Conservation (phyloP, 2,329 filamentous ascomycete genomes). For the Penicillium sp. region DNA sequence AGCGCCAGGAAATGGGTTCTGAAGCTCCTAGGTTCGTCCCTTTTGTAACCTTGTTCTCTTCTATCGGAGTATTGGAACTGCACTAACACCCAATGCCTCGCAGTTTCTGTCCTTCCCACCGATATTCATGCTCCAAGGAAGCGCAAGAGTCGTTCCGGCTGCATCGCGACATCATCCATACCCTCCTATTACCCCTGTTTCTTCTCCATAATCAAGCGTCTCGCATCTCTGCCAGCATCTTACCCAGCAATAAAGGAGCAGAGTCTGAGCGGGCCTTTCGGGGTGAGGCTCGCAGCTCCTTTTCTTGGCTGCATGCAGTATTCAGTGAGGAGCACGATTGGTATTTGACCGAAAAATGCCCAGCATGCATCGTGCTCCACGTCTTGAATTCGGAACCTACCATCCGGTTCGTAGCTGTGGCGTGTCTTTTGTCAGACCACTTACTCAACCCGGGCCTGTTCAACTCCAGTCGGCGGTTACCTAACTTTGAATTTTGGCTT, state of each 20-base stretch:
- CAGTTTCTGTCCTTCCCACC: constrained; percentile 45
- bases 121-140: constrained; percentile 34
- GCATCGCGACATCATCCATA: constrained; percentile 64
- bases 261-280: constrained; percentile 64
- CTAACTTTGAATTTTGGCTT: constrained; percentile 46
- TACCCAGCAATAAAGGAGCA: constrained; percentile 53
- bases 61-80: neutral
- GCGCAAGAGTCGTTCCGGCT: constrained; percentile 49
- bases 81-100: constrained; percentile 14
- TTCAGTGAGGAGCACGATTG: constrained; percentile 62
- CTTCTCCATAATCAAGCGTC: constrained; percentile 62
- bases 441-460: constrained; percentile 33
- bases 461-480: constrained; percentile 27
- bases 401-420: constrained; percentile 49
- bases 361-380: constrained; percentile 50
- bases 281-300: constrained; percentile 61
- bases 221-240: constrained; percentile 54
- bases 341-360: constrained; percentile 62
- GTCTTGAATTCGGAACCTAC: constrained; percentile 51
- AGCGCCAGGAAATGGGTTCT: constrained; percentile 42
- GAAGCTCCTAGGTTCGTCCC: constrained; percentile 37
- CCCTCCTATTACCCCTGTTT: constrained; percentile 62
- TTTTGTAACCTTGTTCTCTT: neutral
- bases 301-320: constrained; percentile 64
- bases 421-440: constrained; percentile 45